Conservation (phyloP, 2,329 filamentous ascomycete genomes). For the Fonsecaea multimorphosa region DNA sequence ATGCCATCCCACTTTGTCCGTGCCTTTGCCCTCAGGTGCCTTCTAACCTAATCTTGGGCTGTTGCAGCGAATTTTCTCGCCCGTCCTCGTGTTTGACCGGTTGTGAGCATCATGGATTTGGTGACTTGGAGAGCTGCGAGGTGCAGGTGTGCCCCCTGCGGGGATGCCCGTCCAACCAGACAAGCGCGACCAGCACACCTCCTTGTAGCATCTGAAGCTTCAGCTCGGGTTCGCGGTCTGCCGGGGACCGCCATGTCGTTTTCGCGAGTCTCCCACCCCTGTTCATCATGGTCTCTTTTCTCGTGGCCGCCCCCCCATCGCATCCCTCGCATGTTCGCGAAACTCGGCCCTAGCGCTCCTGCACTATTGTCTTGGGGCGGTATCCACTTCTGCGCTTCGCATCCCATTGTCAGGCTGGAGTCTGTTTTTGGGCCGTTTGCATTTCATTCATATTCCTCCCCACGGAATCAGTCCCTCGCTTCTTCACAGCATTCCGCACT, state of each 20-base stretch:
- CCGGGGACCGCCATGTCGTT: conserved; percentile 24
- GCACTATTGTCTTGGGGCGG: conserved; percentile 21
- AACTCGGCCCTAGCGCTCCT: conserved; percentile 6
- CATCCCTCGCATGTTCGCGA: conserved; percentile 8
- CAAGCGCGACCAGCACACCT: not conserved
- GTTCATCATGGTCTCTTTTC: not conserved
- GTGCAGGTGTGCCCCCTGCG: not conserved
- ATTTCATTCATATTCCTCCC: conserved; percentile 34
- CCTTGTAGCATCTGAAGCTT: not conserved
- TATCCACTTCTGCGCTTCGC: conserved; percentile 16
- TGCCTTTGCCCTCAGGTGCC: conserved; percentile 3
- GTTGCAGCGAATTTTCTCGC: not conserved
- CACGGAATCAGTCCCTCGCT: conserved; percentile 36
- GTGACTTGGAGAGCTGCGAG: not conserved
- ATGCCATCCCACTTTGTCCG: conserved; percentile 15
- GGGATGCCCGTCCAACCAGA: conserved; percentile 5
- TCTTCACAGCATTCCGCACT: conserved; percentile 39
- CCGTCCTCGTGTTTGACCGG: conserved; percentile 7
- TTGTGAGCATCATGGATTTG: not conserved
- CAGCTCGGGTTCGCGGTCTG: conserved; percentile 11
- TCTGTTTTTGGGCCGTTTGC: not conserved
- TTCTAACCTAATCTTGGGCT: not conserved
- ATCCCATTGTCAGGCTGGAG: conserved; percentile 2
- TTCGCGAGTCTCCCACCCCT: not conserved
- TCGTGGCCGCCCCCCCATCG: conserved; percentile 1